Evolutionary conservation across 2,329 filamentous ascomycete genomes (phyloP), one percentile per base, ranked within the genome.

Genomic region (Cladosporium austrohemisphaericum): DNA sequence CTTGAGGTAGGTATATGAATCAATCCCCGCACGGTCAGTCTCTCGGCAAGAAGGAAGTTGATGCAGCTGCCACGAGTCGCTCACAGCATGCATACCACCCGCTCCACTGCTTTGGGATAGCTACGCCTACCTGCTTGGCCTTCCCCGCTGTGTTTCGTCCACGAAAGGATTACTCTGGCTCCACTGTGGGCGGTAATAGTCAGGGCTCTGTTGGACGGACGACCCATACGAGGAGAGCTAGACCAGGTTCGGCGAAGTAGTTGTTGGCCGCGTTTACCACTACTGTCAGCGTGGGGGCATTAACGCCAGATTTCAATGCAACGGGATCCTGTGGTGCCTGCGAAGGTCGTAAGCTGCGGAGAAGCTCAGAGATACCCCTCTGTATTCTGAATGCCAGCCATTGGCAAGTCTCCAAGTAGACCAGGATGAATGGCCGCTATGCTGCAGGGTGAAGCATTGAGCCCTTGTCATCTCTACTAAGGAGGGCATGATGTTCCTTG

Each of bases 1-100:
- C 37, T 29, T 40, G n/a, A 48, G 16, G 10, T 14, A 54, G 29
- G 49, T 60, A 60, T 60, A 56, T 60, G 55, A 60, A 53, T 44
- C 38, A 23, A 16, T 38, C 57, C 57, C 56, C 57, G 56, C 57
- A 53, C 56, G 33, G 41, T 54, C 50, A 56, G 53, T 44, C 50
- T 52, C 52, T 49, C 54, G 54, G 54, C 33, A 49, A 44, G 52
- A 52, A 54, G 54, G 54, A 56, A 52, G 49, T 56, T 50, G 41
- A 33, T 20, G 28, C 20, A 49, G 40, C 47, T 47, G 41, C 50
- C 44, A 47, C 23, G 33, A 47, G 10, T 47, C 23, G 33, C 18
- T 38, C 44, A 10, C 5, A 20, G 11, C 22, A 31, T 29, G 18
- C 25, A 14, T 38, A 31, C 3, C 44, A 6, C 14, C 32, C 10